phyloP scores from a whole-genome alignment of 257 asterid species.

The Nicotiana attenuata region DNA sequence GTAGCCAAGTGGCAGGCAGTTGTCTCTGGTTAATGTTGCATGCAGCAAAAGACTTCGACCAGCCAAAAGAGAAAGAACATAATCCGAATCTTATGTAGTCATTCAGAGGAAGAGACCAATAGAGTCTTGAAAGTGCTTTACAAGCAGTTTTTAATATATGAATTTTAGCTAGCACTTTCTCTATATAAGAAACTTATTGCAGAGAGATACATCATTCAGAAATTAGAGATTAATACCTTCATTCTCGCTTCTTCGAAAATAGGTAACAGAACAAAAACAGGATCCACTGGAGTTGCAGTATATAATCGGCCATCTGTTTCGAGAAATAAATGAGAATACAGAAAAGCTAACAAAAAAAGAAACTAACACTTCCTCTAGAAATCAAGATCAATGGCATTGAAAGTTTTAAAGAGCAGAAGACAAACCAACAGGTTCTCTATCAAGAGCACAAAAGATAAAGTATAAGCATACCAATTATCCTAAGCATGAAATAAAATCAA shows the following conservation, averaged over 20 bases:
- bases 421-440: not conserved
- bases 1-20: not conserved
- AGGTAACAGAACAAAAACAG: conserved; percentile 84
- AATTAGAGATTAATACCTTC: conserved; percentile 43
- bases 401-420: conserved; percentile 1
- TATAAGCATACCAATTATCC: not conserved
- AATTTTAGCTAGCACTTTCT: not conserved
- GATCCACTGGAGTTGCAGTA: conserved; percentile 87
- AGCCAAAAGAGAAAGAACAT: not conserved
- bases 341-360: conserved; percentile 7
- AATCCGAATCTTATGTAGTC: not conserved
- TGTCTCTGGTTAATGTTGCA: not conserved
- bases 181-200: not conserved
- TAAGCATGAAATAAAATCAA: not conserved
- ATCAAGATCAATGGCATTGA: not conserved
- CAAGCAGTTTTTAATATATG: not conserved
- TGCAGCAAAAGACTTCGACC: not conserved
- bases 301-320: conserved; percentile 74
- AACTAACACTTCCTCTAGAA: not conserved
- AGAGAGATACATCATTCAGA: not conserved
- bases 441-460: not conserved
- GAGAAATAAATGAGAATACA: conserved; percentile 3
- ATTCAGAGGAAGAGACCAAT: not conserved
- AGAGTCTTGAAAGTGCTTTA: not conserved
- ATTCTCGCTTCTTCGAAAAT: conserved; percentile 89